Evolutionary conservation across 2,329 filamentous ascomycete genomes (phyloP).

Genomic region (Aspergillus sp.): DNA sequence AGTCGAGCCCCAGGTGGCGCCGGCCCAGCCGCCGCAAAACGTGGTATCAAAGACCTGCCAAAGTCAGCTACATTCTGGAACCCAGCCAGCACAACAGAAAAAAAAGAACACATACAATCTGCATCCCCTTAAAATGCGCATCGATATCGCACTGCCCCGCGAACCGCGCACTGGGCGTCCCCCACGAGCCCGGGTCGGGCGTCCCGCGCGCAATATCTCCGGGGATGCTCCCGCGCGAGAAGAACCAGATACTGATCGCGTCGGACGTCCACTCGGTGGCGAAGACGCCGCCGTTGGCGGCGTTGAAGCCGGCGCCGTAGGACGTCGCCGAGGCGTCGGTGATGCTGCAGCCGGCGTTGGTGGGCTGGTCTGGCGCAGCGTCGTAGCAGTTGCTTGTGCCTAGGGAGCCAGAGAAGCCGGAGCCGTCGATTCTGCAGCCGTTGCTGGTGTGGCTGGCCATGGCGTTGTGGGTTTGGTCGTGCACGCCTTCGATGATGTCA

Average conservation of each 20-base stretch:
- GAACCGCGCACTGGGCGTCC: constrained; percentile 66
- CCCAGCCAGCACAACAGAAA: background rate
- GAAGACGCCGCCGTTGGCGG: constrained; percentile 66
- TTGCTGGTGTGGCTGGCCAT: constrained; percentile 67
- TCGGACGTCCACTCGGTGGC: constrained; percentile 72
- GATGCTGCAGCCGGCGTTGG: constrained; percentile 60
- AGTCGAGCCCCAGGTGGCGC: constrained; percentile 61
- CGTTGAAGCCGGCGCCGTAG: constrained; percentile 71
- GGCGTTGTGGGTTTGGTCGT: constrained; percentile 56
- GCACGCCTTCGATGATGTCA: constrained; percentile 77
- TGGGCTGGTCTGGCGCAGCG: constrained; percentile 39
- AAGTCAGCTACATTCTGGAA: background rate
- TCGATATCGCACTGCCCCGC: constrained; percentile 68
- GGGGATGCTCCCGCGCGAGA: constrained; percentile 66
- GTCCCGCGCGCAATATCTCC: constrained; percentile 56
- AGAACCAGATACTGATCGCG: constrained; percentile 78
- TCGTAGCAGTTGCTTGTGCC: constrained; percentile 59
- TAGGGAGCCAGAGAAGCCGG: constrained; percentile 46
- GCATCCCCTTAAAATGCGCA: constrained; percentile 66
- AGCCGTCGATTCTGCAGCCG: constrained; percentile 57
- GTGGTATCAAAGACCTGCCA: constrained; percentile 63
- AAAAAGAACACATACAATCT: constrained; percentile 50
- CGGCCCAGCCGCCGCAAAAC: constrained; percentile 88
- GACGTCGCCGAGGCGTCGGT: constrained; percentile 47
- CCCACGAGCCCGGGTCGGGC: constrained; percentile 69